These are phyloP conservation scores for Globisporangium canariense DNA, from an alignment of 352 stramenopile genomes.

Conservation along the genomic window DNA sequence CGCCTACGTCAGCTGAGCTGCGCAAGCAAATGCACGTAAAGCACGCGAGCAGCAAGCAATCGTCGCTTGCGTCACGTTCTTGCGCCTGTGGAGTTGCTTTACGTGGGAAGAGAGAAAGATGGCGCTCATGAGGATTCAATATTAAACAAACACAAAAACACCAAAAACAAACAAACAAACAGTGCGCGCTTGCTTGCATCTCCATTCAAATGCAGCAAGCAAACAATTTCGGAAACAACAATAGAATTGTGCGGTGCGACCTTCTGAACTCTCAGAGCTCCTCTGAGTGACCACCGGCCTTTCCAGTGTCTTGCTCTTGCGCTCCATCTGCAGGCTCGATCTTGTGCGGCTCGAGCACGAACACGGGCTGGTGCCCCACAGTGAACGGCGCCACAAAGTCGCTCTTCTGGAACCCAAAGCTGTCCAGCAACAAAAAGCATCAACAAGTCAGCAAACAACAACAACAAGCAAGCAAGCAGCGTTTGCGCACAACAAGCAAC, in stretches of 20 bases:
- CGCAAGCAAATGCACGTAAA: not conserved
- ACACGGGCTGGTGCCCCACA: slow-evolving; percentile 29
- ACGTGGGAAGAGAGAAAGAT: not conserved
- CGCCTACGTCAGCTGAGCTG: not conserved
- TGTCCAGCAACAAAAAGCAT: slow-evolving; percentile 8
- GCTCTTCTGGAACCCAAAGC: slow-evolving; percentile 27
- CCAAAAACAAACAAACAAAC: not conserved
- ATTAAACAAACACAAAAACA: not conserved
- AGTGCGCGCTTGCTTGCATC: not conserved
- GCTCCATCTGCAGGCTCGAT: not conserved
- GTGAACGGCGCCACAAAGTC: slow-evolving; percentile 34
- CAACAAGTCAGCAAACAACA: too few relatives aligned
- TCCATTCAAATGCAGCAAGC: not conserved
- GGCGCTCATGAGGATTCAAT: not conserved
- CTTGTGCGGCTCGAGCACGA: slow-evolving; percentile 24
- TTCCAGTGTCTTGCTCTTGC: not conserved
- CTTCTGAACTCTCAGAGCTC: not conserved
- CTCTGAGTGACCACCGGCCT: not conserved
- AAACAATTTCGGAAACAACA: too few relatives aligned
- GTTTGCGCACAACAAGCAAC: not conserved
- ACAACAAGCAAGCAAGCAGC: not conserved
- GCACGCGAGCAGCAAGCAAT: not conserved
- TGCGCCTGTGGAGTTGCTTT: not conserved
- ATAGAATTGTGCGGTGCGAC: not conserved
- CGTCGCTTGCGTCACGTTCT: not conserved